Evolutionary conservation across 2,329 filamentous ascomycete species (phyloP), one percentile per base, ranked within the genome.

Genomic region (Colletotrichum higginsianum): DNA sequence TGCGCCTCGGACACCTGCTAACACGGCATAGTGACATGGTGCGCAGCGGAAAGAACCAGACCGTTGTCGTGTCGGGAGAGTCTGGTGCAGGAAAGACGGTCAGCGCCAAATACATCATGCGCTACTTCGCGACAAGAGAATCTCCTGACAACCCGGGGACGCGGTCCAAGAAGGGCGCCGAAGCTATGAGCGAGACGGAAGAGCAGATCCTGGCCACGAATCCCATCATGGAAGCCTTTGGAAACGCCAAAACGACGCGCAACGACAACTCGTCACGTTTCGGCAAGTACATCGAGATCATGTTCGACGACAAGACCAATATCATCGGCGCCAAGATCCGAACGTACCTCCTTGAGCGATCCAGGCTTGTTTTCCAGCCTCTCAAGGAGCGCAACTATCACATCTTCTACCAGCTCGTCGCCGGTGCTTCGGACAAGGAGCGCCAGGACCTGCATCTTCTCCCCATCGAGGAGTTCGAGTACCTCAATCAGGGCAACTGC

Each of bases 31-130:
- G 94, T 80, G 96, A 99, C 86, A 99, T 99, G 96, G 85, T 99
- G 80, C 93, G 96, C 76, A 96, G 98, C 85, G 89, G 90, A 77
- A 95, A 95, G 84, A 99, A 99, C 84, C 96, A 99, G 86, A 99
- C 96, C 49, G 94, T 99, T 74, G 96, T 99, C 65, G 96, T 99
- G n/a, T 99, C 96, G 46, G 96, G 96, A 81, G 96, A 99, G 84
- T 99, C 96, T 66, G 96, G 96, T 89, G 96, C 96, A 75, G 96
- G 96, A 79, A 99, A 99, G 86, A 99, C 96, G 6, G 96, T 99
- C 82, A 98, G 96, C 84, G 96, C 96, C 78, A 99, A 99, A 86
- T 98, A 99, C 84, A 98, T 99, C 81, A 99, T 99, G 96, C 91
- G 96, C 79, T 99, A 99, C 86, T 99, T 99, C 83, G 96, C 96